Evolutionary conservation across 164 flowering plant species (phyloP).

Genomic region (Umbellularia californica): DNA sequence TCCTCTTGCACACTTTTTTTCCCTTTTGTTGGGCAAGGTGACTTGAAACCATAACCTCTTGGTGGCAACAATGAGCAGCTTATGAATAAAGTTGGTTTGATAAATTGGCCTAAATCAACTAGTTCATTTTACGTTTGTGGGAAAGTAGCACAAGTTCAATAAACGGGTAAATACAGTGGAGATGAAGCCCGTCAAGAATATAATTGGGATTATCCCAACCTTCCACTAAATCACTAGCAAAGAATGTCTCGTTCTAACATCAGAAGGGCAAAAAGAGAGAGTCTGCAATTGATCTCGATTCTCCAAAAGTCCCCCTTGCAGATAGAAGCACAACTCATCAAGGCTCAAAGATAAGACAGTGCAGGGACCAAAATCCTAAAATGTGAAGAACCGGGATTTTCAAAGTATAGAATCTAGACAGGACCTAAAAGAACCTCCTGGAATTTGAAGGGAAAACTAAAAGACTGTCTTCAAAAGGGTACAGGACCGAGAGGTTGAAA

Average conservation of each 20-base stretch:
- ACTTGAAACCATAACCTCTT: too few species aligned
- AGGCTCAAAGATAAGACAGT: neutral
- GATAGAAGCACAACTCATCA: neutral
- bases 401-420: neutral
- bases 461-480: neutral
- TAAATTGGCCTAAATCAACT: neutral
- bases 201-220: neutral
- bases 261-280: too few species aligned
- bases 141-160: neutral
- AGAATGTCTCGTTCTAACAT: too few species aligned
- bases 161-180: neutral
- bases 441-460: too few species aligned
- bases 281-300: too few species aligned
- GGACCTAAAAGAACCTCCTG: neutral
- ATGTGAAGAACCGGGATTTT: neutral
- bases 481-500: neutral
- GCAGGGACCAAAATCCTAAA: neutral
- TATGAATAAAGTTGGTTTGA: too few species aligned
- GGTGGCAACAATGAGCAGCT: neutral
- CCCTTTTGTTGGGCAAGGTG: too few species aligned
- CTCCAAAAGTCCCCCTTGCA: too few species aligned
- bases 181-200: neutral
- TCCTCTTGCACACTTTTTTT: too few species aligned
- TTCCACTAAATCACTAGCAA: neutral
- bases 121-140: neutral